Percentiles rank a stretch among this genome's conserved stretches.
phyloP scores from a whole-genome alignment of 225 moss, liverwort and hornwort species.

The Sphagnum contortum region DNA sequence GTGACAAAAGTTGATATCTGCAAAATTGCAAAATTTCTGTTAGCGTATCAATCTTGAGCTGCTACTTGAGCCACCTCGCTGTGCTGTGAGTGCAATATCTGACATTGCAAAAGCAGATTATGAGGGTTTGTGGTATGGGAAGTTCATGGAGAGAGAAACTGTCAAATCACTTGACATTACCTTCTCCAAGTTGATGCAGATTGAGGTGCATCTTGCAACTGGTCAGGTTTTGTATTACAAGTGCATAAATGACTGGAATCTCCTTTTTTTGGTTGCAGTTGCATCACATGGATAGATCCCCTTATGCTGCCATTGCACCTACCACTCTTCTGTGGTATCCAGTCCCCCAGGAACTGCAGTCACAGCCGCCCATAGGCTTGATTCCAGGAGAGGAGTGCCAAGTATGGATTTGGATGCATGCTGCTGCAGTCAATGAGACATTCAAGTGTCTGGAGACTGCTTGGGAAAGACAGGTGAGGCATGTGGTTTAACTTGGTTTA shows the following conservation, averaged over 20 bases:
- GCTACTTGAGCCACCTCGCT: conserved; percentile 51
- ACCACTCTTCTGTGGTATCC: conserved; percentile 22
- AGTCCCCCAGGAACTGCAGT: conserved; percentile 5
- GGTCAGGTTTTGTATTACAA: no score
- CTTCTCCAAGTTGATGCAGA: no score
- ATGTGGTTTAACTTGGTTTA: no score
- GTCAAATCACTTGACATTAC: no score
- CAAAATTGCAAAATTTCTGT: no score
- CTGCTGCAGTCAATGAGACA: conserved; percentile 63
- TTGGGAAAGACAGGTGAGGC: conserved; percentile 59
- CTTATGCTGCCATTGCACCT: conserved; percentile 31
- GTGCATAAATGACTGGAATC: no score
- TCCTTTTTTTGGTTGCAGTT: conserved; percentile 32
- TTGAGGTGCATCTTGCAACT: no score
- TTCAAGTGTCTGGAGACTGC: conserved; percentile 45
- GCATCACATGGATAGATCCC: conserved; percentile 45
- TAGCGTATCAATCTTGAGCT: conserved; percentile 13
- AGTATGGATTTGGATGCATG: conserved; percentile 96
- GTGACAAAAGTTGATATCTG: background rate
- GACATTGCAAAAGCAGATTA: conserved; percentile 12
- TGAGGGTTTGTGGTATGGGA: conserved; percentile 35
- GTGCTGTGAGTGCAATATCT: conserved; percentile 9
- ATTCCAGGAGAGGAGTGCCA: conserved; percentile 27
- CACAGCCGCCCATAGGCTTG: background rate
- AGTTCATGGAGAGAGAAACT: conserved; percentile 61